Evolutionary conservation across 2,329 filamentous ascomycete species (phyloP), one percentile per base, ranked within the genome.

Genomic region (Gremmenia infestans): DNA sequence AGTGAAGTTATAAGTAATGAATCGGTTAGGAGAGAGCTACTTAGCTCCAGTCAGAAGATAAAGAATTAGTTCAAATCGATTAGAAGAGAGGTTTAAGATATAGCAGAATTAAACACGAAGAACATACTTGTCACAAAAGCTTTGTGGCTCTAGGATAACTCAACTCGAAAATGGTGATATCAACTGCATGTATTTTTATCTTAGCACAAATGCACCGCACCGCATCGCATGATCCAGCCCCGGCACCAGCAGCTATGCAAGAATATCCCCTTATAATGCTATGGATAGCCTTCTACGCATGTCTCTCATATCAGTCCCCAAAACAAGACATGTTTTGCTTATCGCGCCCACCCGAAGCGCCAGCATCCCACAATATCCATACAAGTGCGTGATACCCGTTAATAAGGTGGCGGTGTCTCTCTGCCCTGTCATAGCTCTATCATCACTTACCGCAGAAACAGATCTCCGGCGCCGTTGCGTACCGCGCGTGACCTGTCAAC

Each of bases 381-480:
- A 45, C 42, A 45, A 17, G 37, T n/a, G 15, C 37, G 15, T 9
- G n/a, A 32, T 32, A 32, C 28, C 28, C 9, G 28, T 32, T 32
- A 32, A 32, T 4, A 32, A 32, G 28, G 9, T 32, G 28, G 28
- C 28, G 28, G 9, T 12, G 28, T 32, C 9, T 32, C 28, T 32
- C 28, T 32, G 28, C 28, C 28, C 28, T 32, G 28, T 32, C 28
- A 32, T 32, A 32, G 28, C 28, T 32, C 9, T 32, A 12, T 32
- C 28, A 32, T 32, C 9, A 32, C 9, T 32, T 69, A 71, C 63
- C 65, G 69, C 56, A 86, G 78, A 72, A 86, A 86, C 67, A 87
- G 75, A 67, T 87, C 84, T 45, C 80, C 80, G 60, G 75, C 78
- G 47, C 83, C 83, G 65, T 85, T 86, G 57, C 82, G 77, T 61